Evolutionary conservation across 352 stramenopile genomes (phyloP).

Genomic region (Globisporangium middletonii): DNA sequence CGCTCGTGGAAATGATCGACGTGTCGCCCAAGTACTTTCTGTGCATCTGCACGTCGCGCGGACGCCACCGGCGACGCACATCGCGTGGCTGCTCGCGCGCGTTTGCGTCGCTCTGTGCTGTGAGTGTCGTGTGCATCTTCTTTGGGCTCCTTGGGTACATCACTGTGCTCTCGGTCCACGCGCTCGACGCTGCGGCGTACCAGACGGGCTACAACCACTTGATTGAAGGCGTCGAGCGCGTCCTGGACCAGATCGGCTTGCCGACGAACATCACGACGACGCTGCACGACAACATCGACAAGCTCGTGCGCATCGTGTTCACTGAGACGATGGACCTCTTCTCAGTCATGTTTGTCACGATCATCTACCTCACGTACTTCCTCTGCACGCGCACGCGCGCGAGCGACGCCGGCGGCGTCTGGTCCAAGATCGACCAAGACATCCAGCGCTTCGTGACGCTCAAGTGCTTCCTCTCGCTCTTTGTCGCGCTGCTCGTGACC

Average conservation of each 20-base stretch:
- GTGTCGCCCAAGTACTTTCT: conserved; percentile 85
- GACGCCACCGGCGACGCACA: conserved; percentile 63
- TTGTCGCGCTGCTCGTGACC: conserved; percentile 82
- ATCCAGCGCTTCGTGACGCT: conserved; percentile 87
- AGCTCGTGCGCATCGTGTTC: conserved; percentile 75
- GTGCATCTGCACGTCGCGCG: conserved; percentile 76
- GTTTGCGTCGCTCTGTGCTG: conserved; percentile 74
- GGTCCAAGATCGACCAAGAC: conserved; percentile 87
- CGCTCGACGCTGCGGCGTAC: conserved; percentile 74
- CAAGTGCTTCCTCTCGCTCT: conserved; percentile 86
- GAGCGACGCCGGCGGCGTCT: conserved; percentile 78
- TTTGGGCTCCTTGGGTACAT: conserved; percentile 85
- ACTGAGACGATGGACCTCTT: conserved; percentile 88
- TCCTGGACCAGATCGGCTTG: conserved; percentile 69
- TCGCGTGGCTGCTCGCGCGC: conserved; percentile 79
- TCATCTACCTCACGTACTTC: conserved; percentile 89
- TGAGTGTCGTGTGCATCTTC: conserved; percentile 84
- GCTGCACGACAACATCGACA: conserved; percentile 87
- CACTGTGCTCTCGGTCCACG: conserved; percentile 81
- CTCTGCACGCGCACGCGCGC: conserved; percentile 78
- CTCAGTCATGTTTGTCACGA: conserved; percentile 87
- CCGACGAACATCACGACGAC: conserved; percentile 87
- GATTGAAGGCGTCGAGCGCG: conserved; percentile 51
- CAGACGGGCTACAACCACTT: conserved; percentile 79
- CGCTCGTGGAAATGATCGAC: conserved; percentile 84